Conservation (phyloP, 1,139 yeast species). For the Scheffersomyces quercinus region DNA sequence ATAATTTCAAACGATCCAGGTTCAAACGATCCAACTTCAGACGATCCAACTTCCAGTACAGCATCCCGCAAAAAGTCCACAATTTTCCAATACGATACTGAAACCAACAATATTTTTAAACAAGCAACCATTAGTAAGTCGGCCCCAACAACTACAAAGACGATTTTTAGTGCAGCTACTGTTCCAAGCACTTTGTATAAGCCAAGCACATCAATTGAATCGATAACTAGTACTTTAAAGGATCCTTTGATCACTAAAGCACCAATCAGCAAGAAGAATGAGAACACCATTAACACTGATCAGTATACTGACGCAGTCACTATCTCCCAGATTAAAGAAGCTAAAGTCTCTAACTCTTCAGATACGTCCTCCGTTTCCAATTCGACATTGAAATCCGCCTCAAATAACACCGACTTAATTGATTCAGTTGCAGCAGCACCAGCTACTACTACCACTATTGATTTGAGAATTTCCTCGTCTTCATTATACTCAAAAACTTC, state of each 20-base stretch:
- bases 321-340: not conserved
- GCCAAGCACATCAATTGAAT: constrained; percentile 17
- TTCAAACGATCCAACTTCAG: not conserved
- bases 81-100: constrained; percentile 9
- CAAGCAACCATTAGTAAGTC: constrained; percentile 12
- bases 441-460: constrained; percentile 8
- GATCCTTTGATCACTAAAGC: constrained; percentile 31
- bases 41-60: not conserved
- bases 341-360: not conserved
- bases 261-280: constrained; percentile 15
- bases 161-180: constrained; percentile 26
- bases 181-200: constrained; percentile 20
- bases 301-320: constrained; percentile 9
- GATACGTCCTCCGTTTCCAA: not conserved
- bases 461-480: constrained; percentile 10
- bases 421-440: not conserved
- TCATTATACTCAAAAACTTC: not conserved
- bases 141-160: constrained; percentile 28
- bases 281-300: constrained; percentile 9
- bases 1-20: not conserved
- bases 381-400: too few relatives aligned
- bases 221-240: constrained; percentile 20
- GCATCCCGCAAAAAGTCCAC: constrained; percentile 6
- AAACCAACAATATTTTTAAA: constrained; percentile 3
- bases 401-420: too few relatives aligned